phyloP scores from a whole-genome alignment of 345 rosid species.

The Zanthoxylum bungeanum region DNA sequence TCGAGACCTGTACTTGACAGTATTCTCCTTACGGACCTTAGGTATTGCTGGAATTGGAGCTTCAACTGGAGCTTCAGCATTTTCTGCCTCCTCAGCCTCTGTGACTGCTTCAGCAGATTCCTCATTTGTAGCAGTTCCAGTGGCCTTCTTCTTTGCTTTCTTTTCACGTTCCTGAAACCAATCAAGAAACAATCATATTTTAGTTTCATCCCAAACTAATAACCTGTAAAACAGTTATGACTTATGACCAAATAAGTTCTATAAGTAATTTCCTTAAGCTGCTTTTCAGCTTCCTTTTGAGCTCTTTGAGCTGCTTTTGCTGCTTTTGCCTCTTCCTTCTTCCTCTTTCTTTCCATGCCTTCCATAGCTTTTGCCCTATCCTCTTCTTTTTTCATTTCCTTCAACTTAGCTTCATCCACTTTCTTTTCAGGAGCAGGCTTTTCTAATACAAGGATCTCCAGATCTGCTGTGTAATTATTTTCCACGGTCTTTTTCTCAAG shows the following conservation, averaged over 20 bases:
- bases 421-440: constrained; percentile 32
- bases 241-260: neutral
- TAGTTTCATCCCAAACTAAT: constrained; percentile 7
- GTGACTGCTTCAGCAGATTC: constrained; percentile 41
- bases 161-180: constrained; percentile 80
- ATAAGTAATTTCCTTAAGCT: constrained; percentile 62
- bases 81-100: constrained; percentile 55
- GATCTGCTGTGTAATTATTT: constrained; percentile 29
- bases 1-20: constrained; percentile 48
- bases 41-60: constrained; percentile 36
- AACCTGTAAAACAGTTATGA: neutral
- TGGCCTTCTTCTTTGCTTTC: constrained; percentile 77
- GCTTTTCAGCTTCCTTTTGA: constrained; percentile 93
- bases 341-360: constrained; percentile 96
- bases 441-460: constrained; percentile 34
- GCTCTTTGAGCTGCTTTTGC: constrained; percentile 87
- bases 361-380: constrained; percentile 84
- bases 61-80: constrained; percentile 28
- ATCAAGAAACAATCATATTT: neutral
- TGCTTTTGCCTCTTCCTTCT: constrained; percentile 84
- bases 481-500: constrained; percentile 35
- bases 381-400: constrained; percentile 87
- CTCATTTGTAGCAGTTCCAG: constrained; percentile 36
- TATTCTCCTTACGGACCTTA: constrained; percentile 42
- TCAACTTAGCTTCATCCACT: constrained; percentile 63